phyloP scores from a whole-genome alignment of 2,329 filamentous ascomycete genomes.

The Plenodomus tracheiphilus region DNA sequence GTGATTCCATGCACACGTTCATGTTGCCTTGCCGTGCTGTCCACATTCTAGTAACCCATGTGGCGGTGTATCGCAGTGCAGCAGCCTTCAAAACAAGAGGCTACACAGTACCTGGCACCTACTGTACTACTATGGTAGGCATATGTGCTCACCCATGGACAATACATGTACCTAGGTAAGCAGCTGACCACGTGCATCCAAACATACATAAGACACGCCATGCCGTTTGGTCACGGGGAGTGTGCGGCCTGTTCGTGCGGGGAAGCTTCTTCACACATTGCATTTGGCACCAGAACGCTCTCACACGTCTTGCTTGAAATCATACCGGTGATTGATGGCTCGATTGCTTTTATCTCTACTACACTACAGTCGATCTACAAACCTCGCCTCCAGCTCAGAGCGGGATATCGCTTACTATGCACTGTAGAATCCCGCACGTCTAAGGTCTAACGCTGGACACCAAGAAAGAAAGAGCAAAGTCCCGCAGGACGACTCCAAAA shows the following conservation, averaged over 20 bases:
- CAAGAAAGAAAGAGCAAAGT: slow-evolving; percentile 12
- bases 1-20: too few species aligned
- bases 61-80: too few species aligned
- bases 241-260: slow-evolving; percentile 7
- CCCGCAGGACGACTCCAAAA: slow-evolving; percentile 16
- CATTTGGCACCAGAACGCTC: not conserved
- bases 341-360: slow-evolving; percentile 3
- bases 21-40: too few species aligned
- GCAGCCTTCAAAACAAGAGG: too few species aligned
- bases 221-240: slow-evolving; percentile 1
- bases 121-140: too few species aligned
- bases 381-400: slow-evolving; percentile 6
- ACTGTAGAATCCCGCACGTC: slow-evolving; percentile 7
- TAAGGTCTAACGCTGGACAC: slow-evolving; percentile 19
- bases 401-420: slow-evolving; percentile 13
- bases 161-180: too few species aligned
- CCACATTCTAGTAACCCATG: too few species aligned
- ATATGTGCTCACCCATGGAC: too few species aligned
- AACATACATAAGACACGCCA: not conserved
- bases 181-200: too few species aligned
- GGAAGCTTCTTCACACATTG: slow-evolving; percentile 1
- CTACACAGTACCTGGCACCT: too few species aligned
- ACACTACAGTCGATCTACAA: slow-evolving; percentile 14
- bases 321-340: not conserved
- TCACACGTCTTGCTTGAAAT: not conserved